Percentiles rank a stretch among this genome's conserved stretches.
phyloP scores from a whole-genome alignment of 257 asterid genomes.

The Primulina huaijiensis region DNA sequence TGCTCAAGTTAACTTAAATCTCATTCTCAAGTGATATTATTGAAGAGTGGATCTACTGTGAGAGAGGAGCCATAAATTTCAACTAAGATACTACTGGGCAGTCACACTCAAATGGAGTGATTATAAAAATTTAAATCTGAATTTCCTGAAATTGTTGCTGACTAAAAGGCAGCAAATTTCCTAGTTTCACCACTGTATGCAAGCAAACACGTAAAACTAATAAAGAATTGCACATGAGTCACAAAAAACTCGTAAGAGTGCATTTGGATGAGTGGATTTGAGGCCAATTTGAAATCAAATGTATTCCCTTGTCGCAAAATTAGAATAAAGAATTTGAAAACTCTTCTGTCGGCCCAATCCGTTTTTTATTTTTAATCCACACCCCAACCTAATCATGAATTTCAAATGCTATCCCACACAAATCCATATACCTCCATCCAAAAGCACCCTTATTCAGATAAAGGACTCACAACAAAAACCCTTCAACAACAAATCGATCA shows the following conservation, averaged over 20 bases:
- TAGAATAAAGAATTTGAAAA: too few relatives aligned
- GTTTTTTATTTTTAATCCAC: background rate
- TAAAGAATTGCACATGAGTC: background rate
- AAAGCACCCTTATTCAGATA: background rate
- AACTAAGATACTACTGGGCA: background rate
- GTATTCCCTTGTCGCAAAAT: too few relatives aligned
- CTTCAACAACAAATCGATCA: background rate
- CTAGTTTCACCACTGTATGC: background rate
- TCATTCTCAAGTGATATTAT: too few relatives aligned
- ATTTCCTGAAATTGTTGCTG: background rate
- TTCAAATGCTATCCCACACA: background rate
- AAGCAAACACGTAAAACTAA: background rate
- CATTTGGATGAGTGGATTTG: too few relatives aligned
- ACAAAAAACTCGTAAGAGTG: background rate
- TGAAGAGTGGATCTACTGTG: too few relatives aligned
- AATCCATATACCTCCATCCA: slow-evolving; percentile 2
- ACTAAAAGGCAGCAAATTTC: background rate
- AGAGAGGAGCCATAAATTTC: background rate
- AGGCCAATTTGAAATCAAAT: too few relatives aligned
- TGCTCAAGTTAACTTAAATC: background rate
- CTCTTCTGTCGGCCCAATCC: too few relatives aligned
- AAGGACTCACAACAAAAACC: slow-evolving; percentile 11
- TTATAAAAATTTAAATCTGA: too few relatives aligned
- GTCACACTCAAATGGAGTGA: background rate
- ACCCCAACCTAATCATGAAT: too few relatives aligned